Percentiles rank a stretch among this genome's conserved stretches.
Conservation (phyloP, 2,329 filamentous ascomycete species). For the Stylonectria norvegica region DNA sequence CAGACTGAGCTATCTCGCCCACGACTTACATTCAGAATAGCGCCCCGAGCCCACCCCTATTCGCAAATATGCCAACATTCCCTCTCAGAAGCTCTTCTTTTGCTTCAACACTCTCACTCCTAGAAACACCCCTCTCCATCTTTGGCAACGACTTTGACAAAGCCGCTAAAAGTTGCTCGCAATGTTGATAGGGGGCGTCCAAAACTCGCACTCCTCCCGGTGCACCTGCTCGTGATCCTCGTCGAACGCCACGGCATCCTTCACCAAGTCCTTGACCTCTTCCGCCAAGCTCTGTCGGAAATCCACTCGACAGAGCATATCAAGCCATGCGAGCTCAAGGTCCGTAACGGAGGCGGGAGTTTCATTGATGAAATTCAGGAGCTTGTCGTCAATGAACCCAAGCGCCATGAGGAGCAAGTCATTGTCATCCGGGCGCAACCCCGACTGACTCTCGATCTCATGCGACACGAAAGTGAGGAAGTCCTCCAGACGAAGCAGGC, state of each 20-base stretch:
- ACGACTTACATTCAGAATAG: no score
- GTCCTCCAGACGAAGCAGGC: constrained; percentile 15
- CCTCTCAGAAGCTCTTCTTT: no score
- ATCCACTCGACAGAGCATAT: neutral
- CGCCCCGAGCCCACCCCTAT: no score
- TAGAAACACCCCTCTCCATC: no score
- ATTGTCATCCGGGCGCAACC: neutral
- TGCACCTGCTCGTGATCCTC: constrained; percentile 6
- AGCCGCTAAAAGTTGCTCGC: neutral
- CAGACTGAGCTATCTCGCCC: no score
- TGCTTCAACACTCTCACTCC: no score
- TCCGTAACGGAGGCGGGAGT: neutral
- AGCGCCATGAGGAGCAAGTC: constrained; percentile 3
- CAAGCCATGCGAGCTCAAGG: constrained; percentile 8
- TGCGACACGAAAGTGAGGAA: constrained; percentile 8
- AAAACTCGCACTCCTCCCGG: constrained; percentile 9
- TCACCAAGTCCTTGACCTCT: constrained; percentile 8
- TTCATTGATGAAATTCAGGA: constrained; percentile 3
- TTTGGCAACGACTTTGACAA: neutral
- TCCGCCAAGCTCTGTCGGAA: constrained; percentile 4
- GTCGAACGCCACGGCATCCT: constrained; percentile 1
- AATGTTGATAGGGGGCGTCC: neutral
- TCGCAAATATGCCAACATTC: no score
- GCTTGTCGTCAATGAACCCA: constrained; percentile 9
- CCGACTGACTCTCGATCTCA: constrained; percentile 6